These are phyloP conservation scores for Dothidotthia symphoricarpi DNA, from an alignment of 2,329 filamentous ascomycete genomes.

Conservation along the genomic window DNA sequence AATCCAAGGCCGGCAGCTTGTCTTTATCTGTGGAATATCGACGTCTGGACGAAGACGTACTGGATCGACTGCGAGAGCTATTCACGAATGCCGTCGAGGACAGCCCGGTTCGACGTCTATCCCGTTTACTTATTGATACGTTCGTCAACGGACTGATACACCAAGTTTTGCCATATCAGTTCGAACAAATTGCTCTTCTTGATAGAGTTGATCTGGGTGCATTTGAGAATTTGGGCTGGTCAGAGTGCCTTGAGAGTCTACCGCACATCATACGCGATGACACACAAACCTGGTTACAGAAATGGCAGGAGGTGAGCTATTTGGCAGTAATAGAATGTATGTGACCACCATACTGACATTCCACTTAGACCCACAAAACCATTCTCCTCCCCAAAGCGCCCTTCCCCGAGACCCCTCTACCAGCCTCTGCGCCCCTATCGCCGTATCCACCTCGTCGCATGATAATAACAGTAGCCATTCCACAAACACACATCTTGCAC, in stretches of 20 bases:
- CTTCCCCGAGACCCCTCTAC: constrained; percentile 2
- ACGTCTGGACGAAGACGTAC: constrained; percentile 71
- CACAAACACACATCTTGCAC: constrained; percentile 77
- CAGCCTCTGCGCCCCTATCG: constrained; percentile 24
- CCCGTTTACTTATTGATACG: constrained; percentile 53
- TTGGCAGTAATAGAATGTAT: neutral
- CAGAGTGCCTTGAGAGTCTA: constrained; percentile 52
- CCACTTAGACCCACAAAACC: constrained; percentile 23
- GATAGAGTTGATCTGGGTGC: constrained; percentile 52
- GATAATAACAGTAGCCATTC: constrained; percentile 85
- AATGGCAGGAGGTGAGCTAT: constrained; percentile 56
- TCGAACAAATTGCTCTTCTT: constrained; percentile 56
- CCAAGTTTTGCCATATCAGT: constrained; percentile 49
- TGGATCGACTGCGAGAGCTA: constrained; percentile 46
- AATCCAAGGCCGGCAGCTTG: constrained; percentile 45
- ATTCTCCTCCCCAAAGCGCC: constrained; percentile 19
- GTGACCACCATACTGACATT: constrained; percentile 12
- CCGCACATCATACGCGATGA: constrained; percentile 45
- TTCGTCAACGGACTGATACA: constrained; percentile 50
- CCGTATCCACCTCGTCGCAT: constrained; percentile 60
- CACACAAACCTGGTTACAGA: constrained; percentile 52
- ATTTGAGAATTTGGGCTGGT: constrained; percentile 57
- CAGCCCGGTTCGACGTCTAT: constrained; percentile 49
- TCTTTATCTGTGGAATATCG: constrained; percentile 73
- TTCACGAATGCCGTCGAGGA: constrained; percentile 50